A percentile compares a stretch with the other conserved stretches of the same genome.
Conservation (phyloP, 768 basidiomycete genomes). For the Kwoniella shandongensis region DNA sequence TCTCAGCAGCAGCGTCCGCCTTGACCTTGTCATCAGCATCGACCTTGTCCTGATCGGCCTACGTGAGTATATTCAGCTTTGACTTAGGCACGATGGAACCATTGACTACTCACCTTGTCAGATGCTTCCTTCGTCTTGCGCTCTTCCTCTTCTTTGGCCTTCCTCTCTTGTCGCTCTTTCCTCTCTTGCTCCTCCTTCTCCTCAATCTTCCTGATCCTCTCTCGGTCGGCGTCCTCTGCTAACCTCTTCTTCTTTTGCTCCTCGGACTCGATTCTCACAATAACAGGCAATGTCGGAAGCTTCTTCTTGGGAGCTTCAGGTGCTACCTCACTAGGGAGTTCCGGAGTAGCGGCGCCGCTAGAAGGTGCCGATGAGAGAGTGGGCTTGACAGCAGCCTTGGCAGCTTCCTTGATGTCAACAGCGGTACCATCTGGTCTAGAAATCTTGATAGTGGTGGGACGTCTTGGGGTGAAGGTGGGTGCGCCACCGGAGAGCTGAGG, state of each 20-base stretch:
- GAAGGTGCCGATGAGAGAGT: slow-evolving; percentile 41
- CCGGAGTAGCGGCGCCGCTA: slow-evolving; percentile 43
- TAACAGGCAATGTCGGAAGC: slow-evolving; percentile 37
- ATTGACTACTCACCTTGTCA: slow-evolving; percentile 62
- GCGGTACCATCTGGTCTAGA: slow-evolving; percentile 57
- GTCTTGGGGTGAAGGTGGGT: slow-evolving; percentile 52
- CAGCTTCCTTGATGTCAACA: slow-evolving; percentile 58
- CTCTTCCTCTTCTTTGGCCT: slow-evolving; percentile 46
- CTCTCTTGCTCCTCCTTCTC: slow-evolving; percentile 49
- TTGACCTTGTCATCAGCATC: slow-evolving; percentile 35
- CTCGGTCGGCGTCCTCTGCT: slow-evolving; percentile 37
- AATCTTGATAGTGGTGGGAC: slow-evolving; percentile 52
- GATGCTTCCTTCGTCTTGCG: slow-evolving; percentile 57
- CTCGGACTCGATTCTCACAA: slow-evolving; percentile 50
- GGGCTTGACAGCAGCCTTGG: slow-evolving; percentile 55
- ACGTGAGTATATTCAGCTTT: slow-evolving; percentile 56
- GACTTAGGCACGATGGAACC: neutral
- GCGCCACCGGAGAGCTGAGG: slow-evolving; percentile 49
- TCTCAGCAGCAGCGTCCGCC: slow-evolving; percentile 34
- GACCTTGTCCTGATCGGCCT: slow-evolving; percentile 25
- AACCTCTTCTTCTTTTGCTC: slow-evolving; percentile 43
- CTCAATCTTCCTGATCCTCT: slow-evolving; percentile 43
- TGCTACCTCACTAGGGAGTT: slow-evolving; percentile 54
- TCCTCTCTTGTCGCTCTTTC: slow-evolving; percentile 55
- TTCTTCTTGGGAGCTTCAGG: slow-evolving; percentile 38